Evolutionary conservation across 495 filamentous ascomycete species (phyloP), one percentile per base, ranked within the genome.

Genomic region (Penicillium turbatum): DNA sequence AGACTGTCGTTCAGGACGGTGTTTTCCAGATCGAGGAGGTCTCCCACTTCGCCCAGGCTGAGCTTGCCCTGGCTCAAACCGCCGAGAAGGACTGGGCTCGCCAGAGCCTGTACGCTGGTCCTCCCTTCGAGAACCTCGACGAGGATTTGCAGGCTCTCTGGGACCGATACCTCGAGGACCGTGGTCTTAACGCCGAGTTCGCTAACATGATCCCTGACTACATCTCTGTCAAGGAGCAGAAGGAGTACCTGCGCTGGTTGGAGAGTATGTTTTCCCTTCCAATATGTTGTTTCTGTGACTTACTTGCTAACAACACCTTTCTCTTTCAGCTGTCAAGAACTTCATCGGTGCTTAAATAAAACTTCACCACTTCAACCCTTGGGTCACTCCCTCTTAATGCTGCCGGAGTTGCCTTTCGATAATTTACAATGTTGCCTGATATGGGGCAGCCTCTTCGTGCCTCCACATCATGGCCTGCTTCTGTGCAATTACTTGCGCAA

Each of bases 191-290:
- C 65, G 86, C 88, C 53, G 81, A 85, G 55, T 79, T 99, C 63
- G 91, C 90, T 51, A 73, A 90, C 56, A 96, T 96, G 73, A 83
- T 95, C 45, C 91, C 91, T 46, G 92, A 97, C 67, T 99, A 96
- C 75, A 92, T 97, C 65, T 89, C 97, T 71, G 84, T 87, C 73
- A 99, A 99, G 85, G 93, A 99, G 82, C 92, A 99, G 83, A 89
- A 84, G 80, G 93, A 99, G 79, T 99, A 99, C 72, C 68, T 92
- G 37, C 75, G 77, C 54, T 99, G 93, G 93, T 76, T 99, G 68
- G 82, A 85, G 60, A 90, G 80, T 84, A 70, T 73, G 81, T 79
- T 52, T 50, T 11, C 31, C n/a, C 36, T 38, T 44, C 38, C 11
- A 37, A 21, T 43, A 13, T 19, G 29, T 15, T 12, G 4, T 47